Percentiles rank a stretch among this genome's conserved stretches.
phyloP scores from a whole-genome alignment of 1,139 yeast genomes.

The Geotrichum phurueaensis region DNA sequence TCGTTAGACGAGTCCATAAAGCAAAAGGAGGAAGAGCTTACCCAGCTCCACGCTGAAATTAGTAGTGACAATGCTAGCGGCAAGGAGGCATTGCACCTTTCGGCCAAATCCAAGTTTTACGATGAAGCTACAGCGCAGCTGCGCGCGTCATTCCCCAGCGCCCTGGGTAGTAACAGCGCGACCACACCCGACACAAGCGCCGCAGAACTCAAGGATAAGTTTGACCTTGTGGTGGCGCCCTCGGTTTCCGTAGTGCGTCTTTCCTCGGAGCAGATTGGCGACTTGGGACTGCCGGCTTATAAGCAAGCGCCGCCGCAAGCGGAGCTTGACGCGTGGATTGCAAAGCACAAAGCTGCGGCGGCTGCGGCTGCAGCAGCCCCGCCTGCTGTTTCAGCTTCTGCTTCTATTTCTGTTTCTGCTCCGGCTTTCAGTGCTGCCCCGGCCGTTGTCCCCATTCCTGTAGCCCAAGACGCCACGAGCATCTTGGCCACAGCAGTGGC shows the following conservation, averaged over 20 bases:
- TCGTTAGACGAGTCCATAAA: not conserved
- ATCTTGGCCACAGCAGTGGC: not conserved
- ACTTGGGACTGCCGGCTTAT: constrained; percentile 9
- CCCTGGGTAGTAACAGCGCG: not conserved
- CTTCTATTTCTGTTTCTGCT: not conserved
- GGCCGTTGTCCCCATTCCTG: not conserved
- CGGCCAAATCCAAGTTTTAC: constrained; percentile 21
- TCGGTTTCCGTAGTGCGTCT: not conserved
- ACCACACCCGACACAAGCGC: not conserved
- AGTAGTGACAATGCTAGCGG: not conserved
- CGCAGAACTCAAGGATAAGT: constrained; percentile 3
- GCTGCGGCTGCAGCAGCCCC: not conserved
- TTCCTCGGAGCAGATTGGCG: not conserved
- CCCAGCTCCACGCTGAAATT: not conserved
- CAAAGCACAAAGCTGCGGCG: not conserved
- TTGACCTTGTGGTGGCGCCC: constrained; percentile 5
- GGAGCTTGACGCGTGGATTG: constrained; percentile 5
- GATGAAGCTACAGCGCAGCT: constrained; percentile 28
- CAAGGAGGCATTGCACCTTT: not conserved
- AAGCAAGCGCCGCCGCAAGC: constrained; percentile 6
- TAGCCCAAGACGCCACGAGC: not conserved
- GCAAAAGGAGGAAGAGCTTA: not conserved
- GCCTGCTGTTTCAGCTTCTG: not conserved
- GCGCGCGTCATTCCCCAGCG: constrained; percentile 24
- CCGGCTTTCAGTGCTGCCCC: not conserved